Evolutionary conservation across 148 eudicot species (phyloP), one percentile per base, ranked within the genome.

Genomic region (Polygonum maritimum): DNA sequence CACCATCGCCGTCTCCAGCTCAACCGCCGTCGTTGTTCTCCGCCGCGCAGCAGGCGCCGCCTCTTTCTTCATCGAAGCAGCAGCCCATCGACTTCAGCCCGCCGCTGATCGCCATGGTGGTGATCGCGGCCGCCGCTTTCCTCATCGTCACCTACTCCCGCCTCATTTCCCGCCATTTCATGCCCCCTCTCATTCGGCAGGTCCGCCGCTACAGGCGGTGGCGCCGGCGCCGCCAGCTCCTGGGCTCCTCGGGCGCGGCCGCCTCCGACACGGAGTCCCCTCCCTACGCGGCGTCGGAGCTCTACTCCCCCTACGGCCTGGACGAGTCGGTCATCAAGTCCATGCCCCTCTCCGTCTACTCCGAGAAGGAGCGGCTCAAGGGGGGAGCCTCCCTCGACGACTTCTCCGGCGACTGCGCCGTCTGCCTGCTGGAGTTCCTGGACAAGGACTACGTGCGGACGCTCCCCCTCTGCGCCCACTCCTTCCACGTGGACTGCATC

Each of bases 401-500:
- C 2, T 69, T 45, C 45, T 80, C 79, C 3, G 75, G 71, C 65
- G 96, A 92, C 63, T 95, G 99, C 69, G 97, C 99, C 0, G 97
- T 92, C 8, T 95, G 99, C 52, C 71, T 95, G 38, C 75, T 95
- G 0, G 97, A 92, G 41, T 92, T 95, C 75, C 91, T 92, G 57
- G 91, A 88, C 19, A 83, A 87, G 40, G 99, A 95, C 11, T 87
- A 89, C 81, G 81, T 95, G 33, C 94, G 99, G 1, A 95, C 97
- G 0, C 78, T 95, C 0, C 99, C 99, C 3, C 84, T 81, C 0
- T 95, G 99, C 63, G 79, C 79, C 22, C 99, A 95, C 80, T 83
- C 89, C 0, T 95, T 95, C 69, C 99, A 95, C 78, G 96, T 92
- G 0, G 99, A 95, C 21, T 95, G 99, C 75, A 92, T 95, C 57